A percentile compares a stretch with the other conserved stretches of the same genome.
Evolutionary conservation across 805 yeast species (phyloP).

Genomic region (Saccharomycopsis oosterbeekiorum): DNA sequence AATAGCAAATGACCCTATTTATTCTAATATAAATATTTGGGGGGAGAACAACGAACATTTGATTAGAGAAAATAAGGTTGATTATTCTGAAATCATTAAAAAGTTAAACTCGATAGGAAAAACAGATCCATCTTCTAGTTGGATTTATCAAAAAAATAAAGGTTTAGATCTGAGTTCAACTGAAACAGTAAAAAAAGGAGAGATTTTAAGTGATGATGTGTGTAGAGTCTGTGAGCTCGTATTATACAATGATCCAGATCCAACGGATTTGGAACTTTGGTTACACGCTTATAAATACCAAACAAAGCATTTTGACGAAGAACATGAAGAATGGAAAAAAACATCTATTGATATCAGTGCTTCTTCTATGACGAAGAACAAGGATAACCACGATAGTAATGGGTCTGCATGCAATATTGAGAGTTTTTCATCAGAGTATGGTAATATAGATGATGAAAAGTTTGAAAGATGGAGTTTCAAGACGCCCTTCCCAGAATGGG

Average conservation of each 20-base stretch:
- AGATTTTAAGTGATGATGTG: constrained; percentile 43
- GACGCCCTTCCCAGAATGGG: constrained; percentile 81
- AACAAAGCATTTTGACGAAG: constrained; percentile 21
- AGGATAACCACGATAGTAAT: neutral
- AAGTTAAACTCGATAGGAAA: constrained; percentile 63
- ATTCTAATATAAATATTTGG: constrained; percentile 74
- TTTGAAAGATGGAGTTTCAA: constrained; percentile 55
- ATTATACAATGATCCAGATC: constrained; percentile 79
- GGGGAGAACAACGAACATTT: constrained; percentile 41
- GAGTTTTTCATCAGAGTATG: neutral
- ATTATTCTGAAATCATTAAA: constrained; percentile 36
- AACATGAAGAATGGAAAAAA: neutral
- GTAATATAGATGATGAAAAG: constrained; percentile 24
- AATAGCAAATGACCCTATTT: constrained; percentile 69
- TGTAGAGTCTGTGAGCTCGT: constrained; percentile 64
- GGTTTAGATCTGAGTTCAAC: neutral
- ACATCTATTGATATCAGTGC: neutral
- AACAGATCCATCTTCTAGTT: constrained; percentile 52
- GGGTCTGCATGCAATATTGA: neutral
- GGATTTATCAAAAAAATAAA: constrained; percentile 40
- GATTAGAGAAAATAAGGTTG: constrained; percentile 52
- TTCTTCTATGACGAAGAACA: neutral
- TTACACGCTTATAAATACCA: constrained; percentile 81
- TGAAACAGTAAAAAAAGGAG: constrained; percentile 37
- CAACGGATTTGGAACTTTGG: constrained; percentile 81